These are phyloP conservation scores for Ogataea kodamae DNA, from an alignment of 805 yeast genomes.

Conservation along the genomic window DNA sequence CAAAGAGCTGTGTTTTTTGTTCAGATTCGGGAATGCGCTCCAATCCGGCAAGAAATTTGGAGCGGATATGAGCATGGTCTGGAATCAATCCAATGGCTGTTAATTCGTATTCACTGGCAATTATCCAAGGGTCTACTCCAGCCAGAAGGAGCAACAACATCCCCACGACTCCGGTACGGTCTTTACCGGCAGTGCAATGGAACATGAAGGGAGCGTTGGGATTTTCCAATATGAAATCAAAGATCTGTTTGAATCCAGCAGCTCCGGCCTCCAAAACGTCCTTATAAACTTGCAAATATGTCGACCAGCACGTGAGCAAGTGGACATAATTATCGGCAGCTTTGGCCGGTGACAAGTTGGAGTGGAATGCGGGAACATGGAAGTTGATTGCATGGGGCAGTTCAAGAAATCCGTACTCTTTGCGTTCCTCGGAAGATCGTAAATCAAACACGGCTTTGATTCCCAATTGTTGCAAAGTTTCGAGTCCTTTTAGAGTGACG, in stretches of 20 bases:
- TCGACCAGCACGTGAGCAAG: constrained; percentile 55
- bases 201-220: constrained; percentile 52
- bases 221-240: constrained; percentile 53
- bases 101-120: constrained; percentile 74
- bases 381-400: constrained; percentile 44
- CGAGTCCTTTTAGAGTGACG: constrained; percentile 49
- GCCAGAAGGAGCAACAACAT: constrained; percentile 61
- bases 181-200: constrained; percentile 87
- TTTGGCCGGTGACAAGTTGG: constrained; percentile 62
- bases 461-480: constrained; percentile 39
- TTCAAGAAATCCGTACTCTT: constrained; percentile 42
- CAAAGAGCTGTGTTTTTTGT: constrained; percentile 23
- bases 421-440: constrained; percentile 57
- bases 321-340: constrained; percentile 53
- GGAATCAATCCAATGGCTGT: constrained; percentile 62
- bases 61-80: constrained; percentile 39
- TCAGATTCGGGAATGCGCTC: constrained; percentile 20
- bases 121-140: constrained; percentile 62
- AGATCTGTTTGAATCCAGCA: constrained; percentile 45
- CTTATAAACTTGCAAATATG: constrained; percentile 61
- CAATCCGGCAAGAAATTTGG: constrained; percentile 34
- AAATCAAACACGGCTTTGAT: constrained; percentile 63
- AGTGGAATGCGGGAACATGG: constrained; percentile 56
- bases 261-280: constrained; percentile 52
- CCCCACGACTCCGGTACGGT: constrained; percentile 73